A percentile compares a stretch with the other conserved stretches of the same genome.
These are phyloP conservation scores for Metarhizium anisopliae DNA, from an alignment of 2,329 filamentous ascomycete species.

Conservation along the genomic window DNA sequence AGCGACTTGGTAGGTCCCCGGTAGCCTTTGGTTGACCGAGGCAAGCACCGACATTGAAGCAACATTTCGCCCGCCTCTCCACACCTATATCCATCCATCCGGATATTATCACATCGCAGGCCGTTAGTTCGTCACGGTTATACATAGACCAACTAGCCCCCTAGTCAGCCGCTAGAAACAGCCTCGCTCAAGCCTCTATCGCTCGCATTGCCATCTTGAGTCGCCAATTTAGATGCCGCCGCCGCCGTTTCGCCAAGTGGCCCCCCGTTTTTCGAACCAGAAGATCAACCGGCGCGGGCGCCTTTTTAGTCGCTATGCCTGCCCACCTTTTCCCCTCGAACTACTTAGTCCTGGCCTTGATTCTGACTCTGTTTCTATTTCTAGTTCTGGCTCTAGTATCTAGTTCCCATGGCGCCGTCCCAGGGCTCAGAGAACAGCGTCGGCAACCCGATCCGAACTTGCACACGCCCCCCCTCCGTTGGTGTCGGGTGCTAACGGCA, in stretches of 20 bases:
- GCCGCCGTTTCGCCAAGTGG: background rate
- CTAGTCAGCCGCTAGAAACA: background rate
- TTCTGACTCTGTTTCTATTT: background rate
- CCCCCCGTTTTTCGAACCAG: background rate
- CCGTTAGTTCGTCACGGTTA: too few species aligned
- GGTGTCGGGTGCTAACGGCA: background rate
- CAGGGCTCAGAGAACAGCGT: background rate
- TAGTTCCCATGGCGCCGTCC: background rate
- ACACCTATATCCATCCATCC: too few species aligned
- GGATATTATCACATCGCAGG: too few species aligned
- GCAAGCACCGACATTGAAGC: too few species aligned
- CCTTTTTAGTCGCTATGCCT: background rate
- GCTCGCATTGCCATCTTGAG: background rate
- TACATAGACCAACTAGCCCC: background rate
- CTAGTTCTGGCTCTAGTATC: background rate
- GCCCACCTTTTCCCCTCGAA: too few species aligned
- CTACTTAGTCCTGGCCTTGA: background rate
- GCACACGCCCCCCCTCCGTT: background rate
- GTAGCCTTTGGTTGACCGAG: too few species aligned
- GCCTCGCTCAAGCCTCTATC: background rate
- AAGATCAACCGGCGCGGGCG: background rate
- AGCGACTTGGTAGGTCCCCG: too few species aligned
- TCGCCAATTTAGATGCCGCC: background rate
- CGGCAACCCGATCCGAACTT: background rate
- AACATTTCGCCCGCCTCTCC: too few species aligned